Evolutionary conservation across 257 asterid genomes (phyloP), one percentile per base, ranked within the genome.

Genomic region (Buddleja alternifolia): DNA sequence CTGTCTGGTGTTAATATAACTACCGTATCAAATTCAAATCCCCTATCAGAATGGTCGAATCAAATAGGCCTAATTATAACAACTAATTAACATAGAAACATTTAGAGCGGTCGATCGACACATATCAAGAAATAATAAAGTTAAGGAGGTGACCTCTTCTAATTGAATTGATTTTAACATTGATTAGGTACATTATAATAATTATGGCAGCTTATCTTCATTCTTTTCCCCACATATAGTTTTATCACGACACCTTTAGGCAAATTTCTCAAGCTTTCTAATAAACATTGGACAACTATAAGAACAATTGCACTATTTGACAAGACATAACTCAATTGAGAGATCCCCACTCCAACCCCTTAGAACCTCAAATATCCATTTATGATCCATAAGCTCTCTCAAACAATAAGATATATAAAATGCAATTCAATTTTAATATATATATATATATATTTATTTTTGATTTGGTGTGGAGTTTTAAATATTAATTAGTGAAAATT

Each of bases 311-410:
- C 62, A 63, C 12, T 63, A 48, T 61, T 78, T 80, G 91, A 87
- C 83, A 81, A 62, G 91, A 83, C 89, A 73, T 91, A 75, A 81
- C 87, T 77, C 59, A 73, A 79, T 25, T 56, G 56, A 62, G 24
- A 25, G 50, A 4, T 47, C 71, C 34, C 34, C 2, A 29, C 34
- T 5, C 34, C 5, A 29, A 29, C 34, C 5, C 34, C 74, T 60
- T 76, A 64, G 62, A 72, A 70, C 80, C 77, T 70, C 58, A 80
- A 77, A 75, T 41, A 67, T 69, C 63, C 24, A 73, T 40, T 73
- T 58, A 60, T 44, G 80, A 72, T 19, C 73, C 75, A 71, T 59
- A 63, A 75, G 15, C 72, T 62, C 74, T 16, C 61, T 65, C 75
- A 14, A 76, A 52, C 2, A 1, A 29, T 29, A 29, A 29, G 5